A percentile compares a stretch with the other conserved stretches of the same genome.
Conservation (phyloP, 805 yeast genomes). For the Metschnikowia cubensis region DNA sequence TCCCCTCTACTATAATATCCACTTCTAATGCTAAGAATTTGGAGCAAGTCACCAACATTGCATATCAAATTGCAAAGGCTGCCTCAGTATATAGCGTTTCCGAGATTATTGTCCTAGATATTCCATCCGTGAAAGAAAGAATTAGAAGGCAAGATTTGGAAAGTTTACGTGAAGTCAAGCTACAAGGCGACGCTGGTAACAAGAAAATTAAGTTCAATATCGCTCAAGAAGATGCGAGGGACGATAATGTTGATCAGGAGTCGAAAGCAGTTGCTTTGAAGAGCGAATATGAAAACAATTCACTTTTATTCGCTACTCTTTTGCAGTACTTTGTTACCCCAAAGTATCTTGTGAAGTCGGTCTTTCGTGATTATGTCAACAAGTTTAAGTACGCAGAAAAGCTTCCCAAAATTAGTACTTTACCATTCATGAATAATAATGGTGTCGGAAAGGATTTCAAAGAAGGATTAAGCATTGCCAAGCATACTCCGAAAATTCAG, state of each 20-base stretch:
- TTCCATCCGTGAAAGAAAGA: constrained; percentile 27
- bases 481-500: constrained; percentile 33
- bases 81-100: constrained; percentile 66
- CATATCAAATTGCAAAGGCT: constrained; percentile 76
- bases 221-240: constrained; percentile 27
- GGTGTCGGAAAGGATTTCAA: constrained; percentile 35
- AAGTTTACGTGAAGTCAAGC: constrained; percentile 14
- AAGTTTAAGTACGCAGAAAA: constrained; percentile 61
- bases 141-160: constrained; percentile 20
- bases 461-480: constrained; percentile 62
- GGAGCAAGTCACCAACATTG: constrained; percentile 67
- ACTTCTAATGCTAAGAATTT: constrained; percentile 54
- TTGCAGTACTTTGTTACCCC: constrained; percentile 84
- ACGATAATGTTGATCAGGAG: constrained; percentile 9
- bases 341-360: constrained; percentile 63
- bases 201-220: constrained; percentile 31
- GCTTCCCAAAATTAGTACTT: constrained; percentile 65
- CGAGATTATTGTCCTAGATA: constrained; percentile 70
- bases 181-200: constrained; percentile 24
- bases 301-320: constrained; percentile 60
- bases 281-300: constrained; percentile 26
- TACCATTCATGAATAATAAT: constrained; percentile 67
- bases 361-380: constrained; percentile 46
- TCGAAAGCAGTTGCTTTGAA: constrained; percentile 14
- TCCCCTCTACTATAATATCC: constrained; percentile 66